Conservation (phyloP, 2,329 filamentous ascomycete genomes). For the Canariomyces notabilis region DNA sequence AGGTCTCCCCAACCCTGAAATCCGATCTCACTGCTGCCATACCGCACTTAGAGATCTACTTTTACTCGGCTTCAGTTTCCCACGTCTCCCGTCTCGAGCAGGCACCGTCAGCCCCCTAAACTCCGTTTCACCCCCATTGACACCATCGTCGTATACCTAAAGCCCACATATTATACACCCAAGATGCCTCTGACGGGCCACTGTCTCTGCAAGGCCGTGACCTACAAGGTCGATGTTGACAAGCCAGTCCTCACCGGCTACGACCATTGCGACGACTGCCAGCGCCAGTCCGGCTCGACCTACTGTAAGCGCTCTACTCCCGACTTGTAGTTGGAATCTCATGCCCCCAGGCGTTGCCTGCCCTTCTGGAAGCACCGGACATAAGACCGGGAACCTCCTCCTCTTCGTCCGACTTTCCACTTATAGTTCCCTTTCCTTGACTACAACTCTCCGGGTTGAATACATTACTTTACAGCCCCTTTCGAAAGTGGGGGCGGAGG, state of each 20-base stretch:
- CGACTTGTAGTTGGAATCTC: too few relatives aligned
- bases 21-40: neutral
- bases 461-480: too few relatives aligned
- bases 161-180: slow-evolving; percentile 12
- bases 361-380: too few relatives aligned
- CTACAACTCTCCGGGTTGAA: too few relatives aligned
- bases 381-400: too few relatives aligned
- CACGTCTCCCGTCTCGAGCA: neutral
- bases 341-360: too few relatives aligned
- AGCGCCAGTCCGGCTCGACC: slow-evolving; percentile 63
- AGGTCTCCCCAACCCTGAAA: neutral
- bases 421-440: too few relatives aligned
- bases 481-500: too few relatives aligned
- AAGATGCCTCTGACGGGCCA: slow-evolving; percentile 63
- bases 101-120: too few relatives aligned
- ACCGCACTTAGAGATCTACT: too few relatives aligned
- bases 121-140: neutral
- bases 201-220: slow-evolving; percentile 67
- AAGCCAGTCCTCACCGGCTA: slow-evolving; percentile 54
- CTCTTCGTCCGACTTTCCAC: neutral
- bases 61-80: neutral
- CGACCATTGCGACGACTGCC: slow-evolving; percentile 70
- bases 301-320: slow-evolving; percentile 50
- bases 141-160: neutral
- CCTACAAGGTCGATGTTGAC: slow-evolving; percentile 57